Evolutionary conservation across 2,329 filamentous ascomycete species (phyloP).

Genomic region (Rhynchosporium agropyri): DNA sequence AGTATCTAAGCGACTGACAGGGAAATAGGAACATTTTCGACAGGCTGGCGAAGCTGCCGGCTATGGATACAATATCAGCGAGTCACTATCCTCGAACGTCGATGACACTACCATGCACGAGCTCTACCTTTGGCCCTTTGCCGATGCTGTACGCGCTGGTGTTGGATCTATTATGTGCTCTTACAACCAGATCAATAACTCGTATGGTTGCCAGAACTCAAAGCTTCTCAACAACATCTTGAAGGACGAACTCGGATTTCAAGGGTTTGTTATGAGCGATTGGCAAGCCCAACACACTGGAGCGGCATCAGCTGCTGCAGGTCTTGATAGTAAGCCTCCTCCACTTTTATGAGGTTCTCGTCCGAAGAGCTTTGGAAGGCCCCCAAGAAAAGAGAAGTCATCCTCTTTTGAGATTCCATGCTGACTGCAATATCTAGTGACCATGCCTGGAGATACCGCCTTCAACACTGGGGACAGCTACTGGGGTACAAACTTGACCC

Average conservation of each 20-base stretch:
- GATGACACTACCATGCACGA: conserved; percentile 65
- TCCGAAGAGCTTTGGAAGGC: too few species aligned
- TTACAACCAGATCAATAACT: conserved; percentile 83
- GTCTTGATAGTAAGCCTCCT: conserved; percentile 60
- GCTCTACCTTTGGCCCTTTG: conserved; percentile 62
- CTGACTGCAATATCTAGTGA: conserved; percentile 49
- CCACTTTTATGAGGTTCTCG: too few species aligned
- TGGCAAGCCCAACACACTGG: conserved; percentile 77
- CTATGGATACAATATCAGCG: conserved; percentile 64
- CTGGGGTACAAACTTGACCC: conserved; percentile 86
- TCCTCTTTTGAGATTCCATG: neutral
- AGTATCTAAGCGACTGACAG: conserved; percentile 46
- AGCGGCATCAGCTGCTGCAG: conserved; percentile 66
- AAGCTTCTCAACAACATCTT: conserved; percentile 74
- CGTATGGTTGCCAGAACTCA: conserved; percentile 78
- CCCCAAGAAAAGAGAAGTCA: too few species aligned
- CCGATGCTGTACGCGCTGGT: conserved; percentile 65
- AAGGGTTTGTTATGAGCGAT: conserved; percentile 80
- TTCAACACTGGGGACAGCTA: conserved; percentile 67
- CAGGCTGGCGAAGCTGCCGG: conserved; percentile 49
- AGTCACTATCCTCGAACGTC: conserved; percentile 57
- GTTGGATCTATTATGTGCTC: conserved; percentile 84
- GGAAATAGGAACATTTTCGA: conserved; percentile 53
- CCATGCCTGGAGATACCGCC: conserved; percentile 81
- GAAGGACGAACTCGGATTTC: conserved; percentile 80